Conservation (phyloP, 352 stramenopile genomes). For the Pythium biforme region DNA sequence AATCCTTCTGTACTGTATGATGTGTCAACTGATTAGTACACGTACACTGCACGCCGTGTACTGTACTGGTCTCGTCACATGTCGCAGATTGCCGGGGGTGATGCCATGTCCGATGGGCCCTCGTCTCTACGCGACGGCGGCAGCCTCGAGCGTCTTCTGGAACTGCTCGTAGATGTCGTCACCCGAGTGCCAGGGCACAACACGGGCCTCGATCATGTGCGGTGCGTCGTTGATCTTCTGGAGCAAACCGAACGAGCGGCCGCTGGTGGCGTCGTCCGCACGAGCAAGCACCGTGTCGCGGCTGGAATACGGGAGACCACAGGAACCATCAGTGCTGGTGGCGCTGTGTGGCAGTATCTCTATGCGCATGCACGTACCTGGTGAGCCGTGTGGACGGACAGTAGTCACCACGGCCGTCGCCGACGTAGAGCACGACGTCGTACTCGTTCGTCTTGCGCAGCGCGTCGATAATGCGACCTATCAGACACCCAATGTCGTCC, state of each 20-base stretch:
- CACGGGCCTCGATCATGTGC: constrained; percentile 31
- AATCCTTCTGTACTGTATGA: background rate
- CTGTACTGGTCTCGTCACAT: no score
- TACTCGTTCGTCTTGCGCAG: constrained; percentile 3
- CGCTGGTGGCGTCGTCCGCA: constrained; percentile 24
- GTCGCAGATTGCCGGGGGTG: no score
- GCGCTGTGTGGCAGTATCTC: no score
- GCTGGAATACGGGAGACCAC: background rate
- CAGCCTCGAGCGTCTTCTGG: constrained; percentile 2
- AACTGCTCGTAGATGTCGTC: constrained; percentile 41
- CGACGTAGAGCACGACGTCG: constrained; percentile 24
- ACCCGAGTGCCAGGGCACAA: constrained; percentile 49
- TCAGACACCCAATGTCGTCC: no score
- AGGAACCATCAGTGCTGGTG: background rate
- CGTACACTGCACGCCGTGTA: no score
- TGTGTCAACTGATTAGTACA: background rate
- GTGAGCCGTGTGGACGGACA: constrained; percentile 18
- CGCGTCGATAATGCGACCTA: constrained; percentile 19
- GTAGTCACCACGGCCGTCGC: constrained; percentile 25
- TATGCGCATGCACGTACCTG: background rate
- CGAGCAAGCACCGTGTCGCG: constrained; percentile 41
- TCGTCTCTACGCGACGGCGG: background rate
- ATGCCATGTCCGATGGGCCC: no score
- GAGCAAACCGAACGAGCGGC: constrained; percentile 38
- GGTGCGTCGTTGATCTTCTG: constrained; percentile 34